Conservation (phyloP, 2,329 filamentous ascomycete species). For the Fusarium xylarioides region DNA sequence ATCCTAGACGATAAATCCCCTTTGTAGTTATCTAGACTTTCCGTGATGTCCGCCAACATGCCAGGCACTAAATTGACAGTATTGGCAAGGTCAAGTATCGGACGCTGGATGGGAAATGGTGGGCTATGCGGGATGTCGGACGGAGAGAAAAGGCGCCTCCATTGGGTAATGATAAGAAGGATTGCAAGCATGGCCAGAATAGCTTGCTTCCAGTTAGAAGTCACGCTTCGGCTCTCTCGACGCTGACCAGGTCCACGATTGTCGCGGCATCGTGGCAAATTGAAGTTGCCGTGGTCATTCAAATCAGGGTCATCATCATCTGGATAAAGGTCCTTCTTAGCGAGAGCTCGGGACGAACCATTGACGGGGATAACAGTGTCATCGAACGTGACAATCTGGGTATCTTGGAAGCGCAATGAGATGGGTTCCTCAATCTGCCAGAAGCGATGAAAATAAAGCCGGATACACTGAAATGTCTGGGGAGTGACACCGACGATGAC, state of each 20-base stretch:
- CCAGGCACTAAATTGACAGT: neutral
- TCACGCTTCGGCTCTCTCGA: neutral
- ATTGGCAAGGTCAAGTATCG: neutral
- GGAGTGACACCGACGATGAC: neutral
- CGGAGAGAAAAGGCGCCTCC: neutral
- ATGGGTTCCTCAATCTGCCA: neutral
- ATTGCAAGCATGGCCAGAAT: neutral
- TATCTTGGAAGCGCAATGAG: neutral
- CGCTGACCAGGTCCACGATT: neutral
- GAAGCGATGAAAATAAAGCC: neutral
- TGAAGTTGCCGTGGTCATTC: neutral
- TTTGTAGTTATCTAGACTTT: neutral
- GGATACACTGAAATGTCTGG: neutral
- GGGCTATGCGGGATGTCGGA: too few species aligned
- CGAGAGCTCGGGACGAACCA: neutral
- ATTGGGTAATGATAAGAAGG: neutral
- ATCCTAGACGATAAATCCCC: neutral
- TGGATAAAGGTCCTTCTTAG: neutral
- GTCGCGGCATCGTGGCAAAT: neutral
- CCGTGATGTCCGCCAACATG: neutral
- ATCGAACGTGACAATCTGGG: neutral
- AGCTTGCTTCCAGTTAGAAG: neutral
- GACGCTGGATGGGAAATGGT: neutral
- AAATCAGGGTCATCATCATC: neutral
- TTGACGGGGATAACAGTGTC: neutral